Evolutionary conservation across 345 rosid genomes (phyloP), one percentile per base, ranked within the genome.

Genomic region (Punica granatum): DNA sequence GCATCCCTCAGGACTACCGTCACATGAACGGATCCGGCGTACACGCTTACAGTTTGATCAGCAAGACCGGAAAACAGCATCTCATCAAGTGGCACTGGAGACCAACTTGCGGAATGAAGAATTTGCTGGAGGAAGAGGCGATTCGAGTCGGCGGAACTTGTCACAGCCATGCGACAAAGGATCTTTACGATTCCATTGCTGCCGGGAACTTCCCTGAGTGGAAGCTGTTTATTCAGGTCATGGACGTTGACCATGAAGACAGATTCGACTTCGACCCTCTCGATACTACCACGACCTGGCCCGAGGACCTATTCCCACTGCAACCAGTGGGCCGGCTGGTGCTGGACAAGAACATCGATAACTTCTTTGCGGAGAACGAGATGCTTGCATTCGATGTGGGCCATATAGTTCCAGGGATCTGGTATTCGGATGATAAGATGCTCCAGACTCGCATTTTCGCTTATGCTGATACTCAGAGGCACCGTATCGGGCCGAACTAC

Each of bases 311-410:
- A 65, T 66, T 93, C 64, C 99, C 99, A 8, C 74, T 94, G 69
- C 99, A 91, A 73, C 97, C 99, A 3, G 96, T 94, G 63, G 99
- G 99, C 15, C 95, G 97, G 61, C 67, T 94, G 92, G 97, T 94
- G 56, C 81, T 94, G 85, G 91, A 94, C 73, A 94, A 79, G 81
- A 94, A 91, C 84, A 91, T 94, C 6, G 97, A 91, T 54, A 94
- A 89, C 84, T 94, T 91, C 89, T 94, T 90, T 70, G 84, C 87
- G 0, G 98, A 92, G 74, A 92, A 92, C 63, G 98, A 92, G 64
- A 90, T 85, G 80, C 83, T 92, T 72, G 96, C 96, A 4, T 90
- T 92, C 75, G 83, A 89, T 77, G 95, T 95, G 74, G 87, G 83
- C 64, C 72, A 84, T 81, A 85, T 90, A 70, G 97, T 92, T 73